Evolutionary conservation across 192 early-diverging fungal species (phyloP).

Genomic region (Phycomyces blakesleeanus): DNA sequence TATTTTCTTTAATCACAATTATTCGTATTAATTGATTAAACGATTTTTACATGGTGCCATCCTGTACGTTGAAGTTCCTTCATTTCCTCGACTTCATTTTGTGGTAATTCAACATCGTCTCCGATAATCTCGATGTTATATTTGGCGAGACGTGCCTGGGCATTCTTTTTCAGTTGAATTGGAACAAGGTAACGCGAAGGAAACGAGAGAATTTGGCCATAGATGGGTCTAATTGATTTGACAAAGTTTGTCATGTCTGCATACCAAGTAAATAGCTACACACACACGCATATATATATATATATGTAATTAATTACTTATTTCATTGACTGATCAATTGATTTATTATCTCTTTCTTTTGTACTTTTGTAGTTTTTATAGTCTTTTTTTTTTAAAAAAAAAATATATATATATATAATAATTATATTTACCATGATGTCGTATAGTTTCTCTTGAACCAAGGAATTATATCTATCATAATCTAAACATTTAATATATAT

Average conservation of each 20-base stretch:
- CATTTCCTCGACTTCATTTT: conserved; percentile 39
- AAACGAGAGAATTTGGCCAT: conserved; percentile 67
- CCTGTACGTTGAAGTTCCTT: conserved; percentile 33
- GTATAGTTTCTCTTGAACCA: conserved; percentile 75
- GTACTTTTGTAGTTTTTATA: too few species aligned
- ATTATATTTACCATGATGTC: conserved; percentile 59
- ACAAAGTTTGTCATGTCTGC: conserved; percentile 78
- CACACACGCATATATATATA: too few species aligned
- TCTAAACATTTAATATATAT: too few species aligned
- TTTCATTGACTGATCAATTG: too few species aligned
- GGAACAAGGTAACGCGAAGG: conserved; percentile 67
- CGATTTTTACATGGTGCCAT: conserved; percentile 34
- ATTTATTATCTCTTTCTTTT: too few species aligned
- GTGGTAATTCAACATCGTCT: conserved; percentile 44
- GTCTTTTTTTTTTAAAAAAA: background rate
- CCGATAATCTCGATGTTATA: conserved; percentile 41
- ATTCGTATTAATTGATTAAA: background rate
- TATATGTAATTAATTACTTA: too few species aligned
- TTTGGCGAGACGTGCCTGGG: conserved; percentile 59
- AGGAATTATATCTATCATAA: conserved; percentile 57
- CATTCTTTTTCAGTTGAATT: conserved; percentile 68
- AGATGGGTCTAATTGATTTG: conserved; percentile 66
- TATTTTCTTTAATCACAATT: too few species aligned
- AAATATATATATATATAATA: too few species aligned
- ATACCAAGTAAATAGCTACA: conserved; percentile 75